Evolutionary conservation across 2,329 filamentous ascomycete species (phyloP).

Genomic region (Davidsoniella neocaledoniae): DNA sequence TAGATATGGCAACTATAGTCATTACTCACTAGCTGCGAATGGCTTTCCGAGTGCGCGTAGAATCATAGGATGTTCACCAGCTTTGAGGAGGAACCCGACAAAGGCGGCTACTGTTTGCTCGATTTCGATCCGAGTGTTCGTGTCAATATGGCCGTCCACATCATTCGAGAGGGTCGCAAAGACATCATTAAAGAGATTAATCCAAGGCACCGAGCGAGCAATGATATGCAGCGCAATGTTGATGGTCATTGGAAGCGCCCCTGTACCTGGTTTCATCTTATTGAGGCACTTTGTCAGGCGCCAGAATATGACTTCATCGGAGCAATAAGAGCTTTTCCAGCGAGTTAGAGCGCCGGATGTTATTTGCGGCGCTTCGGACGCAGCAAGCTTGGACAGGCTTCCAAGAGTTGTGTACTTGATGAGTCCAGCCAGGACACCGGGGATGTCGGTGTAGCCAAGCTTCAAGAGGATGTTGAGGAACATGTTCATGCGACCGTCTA

Average conservation of each 20-base stretch:
- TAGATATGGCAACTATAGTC: background rate
- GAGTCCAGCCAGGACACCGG: conserved; percentile 37
- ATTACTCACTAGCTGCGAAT: conserved; percentile 19
- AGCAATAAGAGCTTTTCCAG: conserved; percentile 40
- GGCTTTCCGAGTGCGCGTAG: conserved; percentile 35
- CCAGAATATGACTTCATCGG: conserved; percentile 87
- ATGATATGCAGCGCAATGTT: conserved; percentile 34
- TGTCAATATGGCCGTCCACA: conserved; percentile 29
- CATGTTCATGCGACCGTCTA: conserved; percentile 42
- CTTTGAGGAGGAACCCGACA: conserved; percentile 42
- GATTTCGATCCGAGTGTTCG: conserved; percentile 37
- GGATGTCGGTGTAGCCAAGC: conserved; percentile 34
- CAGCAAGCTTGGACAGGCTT: conserved; percentile 13
- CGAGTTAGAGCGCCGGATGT: conserved; percentile 14
- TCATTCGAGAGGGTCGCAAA: conserved; percentile 31
- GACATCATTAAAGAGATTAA: conserved; percentile 37
- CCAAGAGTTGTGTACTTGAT: conserved; percentile 34
- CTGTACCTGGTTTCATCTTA: too few relatives aligned
- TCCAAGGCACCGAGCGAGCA: conserved; percentile 38
- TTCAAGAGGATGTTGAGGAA: conserved; percentile 41
- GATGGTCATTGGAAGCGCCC: conserved; percentile 31
- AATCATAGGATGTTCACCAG: conserved; percentile 43
- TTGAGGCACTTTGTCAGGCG: conserved; percentile 60
- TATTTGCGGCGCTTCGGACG: conserved; percentile 9
- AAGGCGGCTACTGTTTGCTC: conserved; percentile 45